A percentile compares a stretch with the other conserved stretches of the same genome.
Evolutionary conservation across 768 basidiomycete species (phyloP).

Genomic region (Xerocomellus amylosporus): DNA sequence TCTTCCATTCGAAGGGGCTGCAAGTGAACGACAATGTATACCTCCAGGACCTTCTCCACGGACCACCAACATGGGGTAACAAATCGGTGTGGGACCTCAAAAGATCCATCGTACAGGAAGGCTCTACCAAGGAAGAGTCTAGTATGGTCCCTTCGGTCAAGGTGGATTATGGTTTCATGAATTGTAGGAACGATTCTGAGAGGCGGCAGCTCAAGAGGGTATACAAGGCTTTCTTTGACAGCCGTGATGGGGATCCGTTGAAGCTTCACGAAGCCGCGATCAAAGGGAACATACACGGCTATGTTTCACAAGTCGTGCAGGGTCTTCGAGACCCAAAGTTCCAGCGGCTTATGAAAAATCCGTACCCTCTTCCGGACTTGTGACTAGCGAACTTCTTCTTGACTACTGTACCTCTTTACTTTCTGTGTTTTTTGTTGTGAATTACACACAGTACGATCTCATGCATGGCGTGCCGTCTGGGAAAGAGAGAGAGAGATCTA

Average conservation of each 20-base stretch:
- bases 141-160: background rate
- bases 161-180: conserved; percentile 4
- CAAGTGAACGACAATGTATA: background rate
- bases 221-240: background rate
- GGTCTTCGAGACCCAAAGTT: background rate
- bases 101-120: background rate
- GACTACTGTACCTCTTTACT: background rate
- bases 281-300: background rate
- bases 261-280: background rate
- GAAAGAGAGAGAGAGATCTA: no score
- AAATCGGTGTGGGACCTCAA: conserved; percentile 4
- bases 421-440: background rate
- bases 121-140: background rate
- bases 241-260: background rate
- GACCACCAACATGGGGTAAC: background rate
- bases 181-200: background rate
- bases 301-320: background rate
- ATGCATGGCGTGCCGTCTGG: background rate
- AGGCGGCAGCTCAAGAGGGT: background rate
- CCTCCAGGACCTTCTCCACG: background rate
- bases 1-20: background rate
- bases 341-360: background rate
- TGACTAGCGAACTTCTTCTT: background rate
- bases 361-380: conserved; percentile 1
- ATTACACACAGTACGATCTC: background rate